Evolutionary conservation across 2,329 filamentous ascomycete species (phyloP).

Genomic region (Venturia pyrina): DNA sequence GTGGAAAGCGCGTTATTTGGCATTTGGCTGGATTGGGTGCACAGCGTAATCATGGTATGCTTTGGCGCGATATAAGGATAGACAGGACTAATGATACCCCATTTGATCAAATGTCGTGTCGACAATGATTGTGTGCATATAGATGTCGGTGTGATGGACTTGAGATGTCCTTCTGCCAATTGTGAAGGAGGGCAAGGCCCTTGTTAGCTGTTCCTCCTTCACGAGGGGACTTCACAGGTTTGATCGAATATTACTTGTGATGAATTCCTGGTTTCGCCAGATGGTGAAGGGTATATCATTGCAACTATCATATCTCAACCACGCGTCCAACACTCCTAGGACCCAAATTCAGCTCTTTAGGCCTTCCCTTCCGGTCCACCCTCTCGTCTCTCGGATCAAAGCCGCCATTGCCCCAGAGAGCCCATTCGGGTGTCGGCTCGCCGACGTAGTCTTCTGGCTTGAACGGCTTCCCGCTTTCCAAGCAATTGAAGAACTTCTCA

Average conservation of each 20-base stretch:
- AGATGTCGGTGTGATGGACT: too few species aligned
- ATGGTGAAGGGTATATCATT: neutral
- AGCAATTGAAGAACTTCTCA: slow-evolving; percentile 71
- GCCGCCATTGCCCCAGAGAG: slow-evolving; percentile 84
- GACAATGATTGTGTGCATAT: too few species aligned
- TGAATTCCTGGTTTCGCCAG: neutral
- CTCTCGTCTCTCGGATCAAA: slow-evolving; percentile 86
- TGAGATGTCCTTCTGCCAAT: too few species aligned
- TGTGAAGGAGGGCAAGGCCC: too few species aligned
- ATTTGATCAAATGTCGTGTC: neutral
- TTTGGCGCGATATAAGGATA: neutral
- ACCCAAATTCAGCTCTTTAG: neutral
- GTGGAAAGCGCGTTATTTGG: neutral
- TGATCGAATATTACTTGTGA: too few species aligned
- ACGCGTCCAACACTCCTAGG: neutral
- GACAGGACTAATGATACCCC: neutral
- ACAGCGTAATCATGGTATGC: neutral
- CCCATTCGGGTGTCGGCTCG: slow-evolving; percentile 80
- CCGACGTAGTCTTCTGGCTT: slow-evolving; percentile 89
- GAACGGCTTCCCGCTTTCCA: slow-evolving; percentile 52
- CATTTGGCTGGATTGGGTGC: neutral
- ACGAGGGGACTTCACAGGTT: too few species aligned
- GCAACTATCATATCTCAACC: slow-evolving; percentile 3
- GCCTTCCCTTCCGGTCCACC: slow-evolving; percentile 73
- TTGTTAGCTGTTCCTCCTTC: too few species aligned